Evolutionary conservation across 1,284 basidiomycete species (phyloP).

Genomic region (Tremellales sp.): DNA sequence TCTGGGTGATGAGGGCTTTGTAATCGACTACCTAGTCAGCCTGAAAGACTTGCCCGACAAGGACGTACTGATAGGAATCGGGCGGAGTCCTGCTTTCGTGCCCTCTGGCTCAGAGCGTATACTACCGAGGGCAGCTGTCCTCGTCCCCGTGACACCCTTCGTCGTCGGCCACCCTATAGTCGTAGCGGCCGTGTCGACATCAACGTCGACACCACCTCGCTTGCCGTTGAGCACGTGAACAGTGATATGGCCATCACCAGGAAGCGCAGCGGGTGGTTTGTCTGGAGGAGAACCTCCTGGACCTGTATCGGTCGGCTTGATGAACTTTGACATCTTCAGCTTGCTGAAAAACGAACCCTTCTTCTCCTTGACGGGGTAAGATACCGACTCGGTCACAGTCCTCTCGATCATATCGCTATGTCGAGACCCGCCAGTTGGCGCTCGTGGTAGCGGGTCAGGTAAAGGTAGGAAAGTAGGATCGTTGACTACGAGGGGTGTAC

Average conservation of each 20-base stretch:
- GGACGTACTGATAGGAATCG: constrained; percentile 26
- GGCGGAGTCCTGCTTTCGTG: constrained; percentile 21
- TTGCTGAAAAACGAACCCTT: constrained; percentile 11
- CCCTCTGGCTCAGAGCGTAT: constrained; percentile 8
- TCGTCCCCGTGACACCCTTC: constrained; percentile 13
- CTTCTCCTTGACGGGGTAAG: constrained; percentile 22
- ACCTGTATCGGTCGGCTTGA: neutral
- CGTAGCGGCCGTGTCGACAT: constrained; percentile 21
- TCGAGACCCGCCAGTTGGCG: constrained; percentile 3
- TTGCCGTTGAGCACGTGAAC: no score
- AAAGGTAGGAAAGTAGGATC: constrained; percentile 8
- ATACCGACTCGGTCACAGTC: constrained; percentile 1
- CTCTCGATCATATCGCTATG: constrained; percentile 1
- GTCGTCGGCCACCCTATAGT: constrained; percentile 22
- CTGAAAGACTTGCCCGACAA: neutral
- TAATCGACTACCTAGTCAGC: constrained; percentile 22
- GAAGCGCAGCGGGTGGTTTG: neutral
- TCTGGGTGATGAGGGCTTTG: constrained; percentile 18
- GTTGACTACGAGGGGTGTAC: constrained; percentile 6
- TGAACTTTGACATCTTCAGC: neutral
- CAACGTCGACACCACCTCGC: constrained; percentile 1
- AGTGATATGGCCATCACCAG: no score
- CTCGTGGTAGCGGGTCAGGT: neutral
- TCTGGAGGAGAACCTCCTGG: neutral
- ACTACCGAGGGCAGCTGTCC: constrained; percentile 11